A percentile compares a stretch with the other conserved stretches of the same genome.
These are phyloP conservation scores for Tarenaya hassleriana DNA, from an alignment of 345 rosid species.

Conservation along the genomic window DNA sequence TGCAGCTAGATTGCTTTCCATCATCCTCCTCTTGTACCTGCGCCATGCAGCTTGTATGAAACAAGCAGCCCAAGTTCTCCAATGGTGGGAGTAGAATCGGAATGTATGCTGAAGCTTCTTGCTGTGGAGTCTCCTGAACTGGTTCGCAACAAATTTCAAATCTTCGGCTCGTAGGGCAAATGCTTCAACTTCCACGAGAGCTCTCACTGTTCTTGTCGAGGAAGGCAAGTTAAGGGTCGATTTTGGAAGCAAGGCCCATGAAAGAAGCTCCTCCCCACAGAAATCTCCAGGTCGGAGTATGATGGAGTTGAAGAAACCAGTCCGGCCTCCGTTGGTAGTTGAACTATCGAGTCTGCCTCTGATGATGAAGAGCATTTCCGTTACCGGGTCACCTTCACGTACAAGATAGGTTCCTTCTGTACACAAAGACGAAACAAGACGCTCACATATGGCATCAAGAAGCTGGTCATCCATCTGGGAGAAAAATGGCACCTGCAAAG, in stretches of 20 bases:
- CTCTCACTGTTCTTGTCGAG: conserved; percentile 87
- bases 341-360: conserved; percentile 94
- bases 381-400: conserved; percentile 91
- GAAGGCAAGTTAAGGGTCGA: conserved; percentile 65
- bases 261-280: conserved; percentile 87
- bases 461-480: conserved; percentile 96
- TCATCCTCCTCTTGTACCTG: conserved; percentile 55
- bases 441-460: conserved; percentile 93
- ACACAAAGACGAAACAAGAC: conserved; percentile 69
- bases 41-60: conserved; percentile 95
- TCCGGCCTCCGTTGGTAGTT: conserved; percentile 86
- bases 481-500: conserved; percentile 78
- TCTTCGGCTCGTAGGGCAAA: conserved; percentile 87
- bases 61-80: conserved; percentile 97
- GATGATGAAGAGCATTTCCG: too few relatives aligned
- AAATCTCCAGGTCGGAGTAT: conserved; percentile 84
- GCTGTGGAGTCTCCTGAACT: conserved; percentile 86
- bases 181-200: conserved; percentile 87
- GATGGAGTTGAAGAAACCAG: conserved; percentile 89
- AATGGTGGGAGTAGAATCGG: conserved; percentile 82
- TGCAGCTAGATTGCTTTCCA: conserved; percentile 38
- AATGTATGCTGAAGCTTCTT: conserved; percentile 92
- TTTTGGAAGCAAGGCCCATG: conserved; percentile 93
- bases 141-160: conserved; percentile 86
- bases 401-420: conserved; percentile 78